These are phyloP conservation scores for Pisolithus albus DNA, from an alignment of 768 basidiomycete species.

Conservation along the genomic window DNA sequence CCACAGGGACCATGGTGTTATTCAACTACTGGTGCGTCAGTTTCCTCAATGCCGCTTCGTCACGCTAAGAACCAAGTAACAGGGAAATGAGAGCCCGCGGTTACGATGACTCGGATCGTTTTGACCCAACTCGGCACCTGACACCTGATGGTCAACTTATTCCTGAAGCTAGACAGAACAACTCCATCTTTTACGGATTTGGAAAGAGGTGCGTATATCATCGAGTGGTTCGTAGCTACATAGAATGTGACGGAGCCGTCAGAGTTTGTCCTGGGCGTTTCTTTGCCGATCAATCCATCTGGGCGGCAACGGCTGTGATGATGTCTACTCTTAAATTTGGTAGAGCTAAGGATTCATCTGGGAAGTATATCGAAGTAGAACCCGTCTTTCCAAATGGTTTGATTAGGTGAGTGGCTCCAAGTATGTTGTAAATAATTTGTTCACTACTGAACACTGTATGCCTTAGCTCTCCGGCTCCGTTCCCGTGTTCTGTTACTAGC, in stretches of 20 bases:
- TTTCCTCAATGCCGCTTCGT: no score
- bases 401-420: background rate
- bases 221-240: background rate
- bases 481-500: no score
- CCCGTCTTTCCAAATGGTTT: background rate
- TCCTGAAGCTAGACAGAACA: background rate
- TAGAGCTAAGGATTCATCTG: background rate
- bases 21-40: background rate
- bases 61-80: background rate
- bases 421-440: no score
- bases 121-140: background rate
- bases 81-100: background rate
- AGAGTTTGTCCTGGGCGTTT: background rate
- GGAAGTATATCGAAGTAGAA: background rate
- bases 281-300: background rate
- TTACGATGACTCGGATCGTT: background rate
- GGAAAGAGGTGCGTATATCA: background rate
- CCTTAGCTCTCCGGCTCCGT: no score
- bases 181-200: background rate
- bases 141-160: background rate
- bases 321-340: background rate
- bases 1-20: background rate
- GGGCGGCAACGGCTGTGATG: background rate
- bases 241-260: background rate
- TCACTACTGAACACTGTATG: no score